Evolutionary conservation across 2,329 filamentous ascomycete species (phyloP).

Genomic region (Verticillium klebahnii): DNA sequence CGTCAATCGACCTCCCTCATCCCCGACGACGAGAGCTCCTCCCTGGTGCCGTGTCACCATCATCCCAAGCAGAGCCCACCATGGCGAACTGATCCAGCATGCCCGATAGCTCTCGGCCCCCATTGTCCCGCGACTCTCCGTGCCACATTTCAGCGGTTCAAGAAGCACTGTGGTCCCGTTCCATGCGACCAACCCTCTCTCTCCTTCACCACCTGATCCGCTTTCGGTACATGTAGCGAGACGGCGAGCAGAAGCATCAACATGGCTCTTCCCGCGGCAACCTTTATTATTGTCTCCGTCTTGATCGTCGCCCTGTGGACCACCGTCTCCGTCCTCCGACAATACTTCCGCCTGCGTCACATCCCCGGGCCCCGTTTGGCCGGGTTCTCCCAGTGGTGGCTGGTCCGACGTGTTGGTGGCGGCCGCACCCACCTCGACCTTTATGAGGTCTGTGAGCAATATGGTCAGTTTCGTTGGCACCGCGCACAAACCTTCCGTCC

Average conservation of each 20-base stretch:
- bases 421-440: slow-evolving; percentile 28
- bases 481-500: background rate
- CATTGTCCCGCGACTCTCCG: no score
- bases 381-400: slow-evolving; percentile 23
- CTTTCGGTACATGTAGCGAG: background rate
- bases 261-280: background rate
- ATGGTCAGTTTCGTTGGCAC: slow-evolving; percentile 20
- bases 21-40: no score
- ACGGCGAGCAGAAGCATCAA: background rate
- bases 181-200: background rate
- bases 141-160: no score
- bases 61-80: no score
- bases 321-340: background rate
- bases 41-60: no score
- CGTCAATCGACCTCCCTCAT: no score
- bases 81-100: no score
- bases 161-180: no score
- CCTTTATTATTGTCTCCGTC: background rate
- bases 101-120: no score
- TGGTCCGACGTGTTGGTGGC: slow-evolving; percentile 17
- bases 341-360: slow-evolving; percentile 18
- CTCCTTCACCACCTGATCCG: background rate
- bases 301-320: background rate
- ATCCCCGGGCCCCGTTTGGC: slow-evolving; percentile 21
- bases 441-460: slow-evolving; percentile 26